Conservation (phyloP, 1,284 basidiomycete species). For the Pseudozyma tsukubaensis region DNA sequence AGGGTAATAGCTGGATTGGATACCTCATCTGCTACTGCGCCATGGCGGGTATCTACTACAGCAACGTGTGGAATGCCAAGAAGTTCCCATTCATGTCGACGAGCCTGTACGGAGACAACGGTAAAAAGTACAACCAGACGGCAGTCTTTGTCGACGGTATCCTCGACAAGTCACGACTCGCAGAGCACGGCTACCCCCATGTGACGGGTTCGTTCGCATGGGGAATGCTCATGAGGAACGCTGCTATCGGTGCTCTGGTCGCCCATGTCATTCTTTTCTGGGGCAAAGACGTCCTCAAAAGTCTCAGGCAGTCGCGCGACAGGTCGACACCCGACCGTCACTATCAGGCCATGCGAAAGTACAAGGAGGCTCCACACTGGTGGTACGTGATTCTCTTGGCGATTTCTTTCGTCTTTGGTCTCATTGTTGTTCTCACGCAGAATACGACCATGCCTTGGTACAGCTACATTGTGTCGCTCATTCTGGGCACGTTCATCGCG, state of each 20-base stretch:
- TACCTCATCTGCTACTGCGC: conserved; percentile 53
- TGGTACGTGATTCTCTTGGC: conserved; percentile 62
- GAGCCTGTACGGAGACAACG: conserved; percentile 30
- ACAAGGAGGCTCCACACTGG: conserved; percentile 62
- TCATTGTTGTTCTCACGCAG: conserved; percentile 44
- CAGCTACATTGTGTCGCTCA: conserved; percentile 41
- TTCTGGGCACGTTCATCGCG: conserved; percentile 38
- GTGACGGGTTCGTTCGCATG: conserved; percentile 73
- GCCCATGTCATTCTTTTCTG: conserved; percentile 74
- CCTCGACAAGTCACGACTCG: conserved; percentile 52
- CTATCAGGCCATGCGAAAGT: conserved; percentile 68
- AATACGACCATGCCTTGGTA: conserved; percentile 55
- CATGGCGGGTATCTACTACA: conserved; percentile 62
- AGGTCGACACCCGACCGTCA: conserved; percentile 75
- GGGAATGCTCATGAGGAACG: conserved; percentile 71
- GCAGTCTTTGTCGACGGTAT: conserved; percentile 49
- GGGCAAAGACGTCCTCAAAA: conserved; percentile 58
- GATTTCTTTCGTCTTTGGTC: conserved; percentile 42
- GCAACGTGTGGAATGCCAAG: conserved; percentile 45
- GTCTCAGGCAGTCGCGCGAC: conserved; percentile 72
- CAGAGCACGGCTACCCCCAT: conserved; percentile 55
- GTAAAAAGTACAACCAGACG: conserved; percentile 71
- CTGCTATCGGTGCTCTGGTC: conserved; percentile 73
- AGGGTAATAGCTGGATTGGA: conserved; percentile 61
- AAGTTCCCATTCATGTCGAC: conserved; percentile 50